Evolutionary conservation across 2,329 filamentous ascomycete species (phyloP).

Genomic region (Coleophoma crateriformis): DNA sequence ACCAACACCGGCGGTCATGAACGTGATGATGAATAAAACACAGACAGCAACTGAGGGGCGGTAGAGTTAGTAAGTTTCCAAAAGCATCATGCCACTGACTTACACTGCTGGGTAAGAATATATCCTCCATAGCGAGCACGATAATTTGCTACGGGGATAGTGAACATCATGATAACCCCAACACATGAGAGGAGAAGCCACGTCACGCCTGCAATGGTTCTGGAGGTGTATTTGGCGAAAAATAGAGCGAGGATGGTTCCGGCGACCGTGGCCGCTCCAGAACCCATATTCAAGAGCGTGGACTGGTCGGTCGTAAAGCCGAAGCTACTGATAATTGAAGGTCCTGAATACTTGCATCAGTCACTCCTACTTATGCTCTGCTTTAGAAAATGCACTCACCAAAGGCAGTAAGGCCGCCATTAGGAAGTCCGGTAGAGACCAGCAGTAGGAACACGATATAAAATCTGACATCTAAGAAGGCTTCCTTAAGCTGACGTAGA

Average conservation of each 20-base stretch:
- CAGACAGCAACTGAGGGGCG: background rate
- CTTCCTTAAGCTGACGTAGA: slow-evolving; percentile 44
- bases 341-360: background rate
- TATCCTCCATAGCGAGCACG: background rate
- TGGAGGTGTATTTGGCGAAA: background rate
- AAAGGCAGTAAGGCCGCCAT: slow-evolving; percentile 31
- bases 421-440: background rate
- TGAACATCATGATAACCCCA: background rate
- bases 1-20: background rate
- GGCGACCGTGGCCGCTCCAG: background rate
- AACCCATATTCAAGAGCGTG: background rate
- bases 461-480: slow-evolving; percentile 11
- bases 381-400: background rate
- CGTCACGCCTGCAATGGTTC: background rate
- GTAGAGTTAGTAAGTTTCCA: background rate
- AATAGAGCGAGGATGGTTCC: background rate
- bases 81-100: background rate
- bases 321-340: background rate
- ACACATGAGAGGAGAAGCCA: background rate
- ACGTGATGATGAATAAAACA: background rate
- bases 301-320: background rate
- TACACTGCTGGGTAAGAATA: background rate
- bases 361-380: background rate
- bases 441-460: background rate
- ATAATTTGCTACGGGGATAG: background rate